phyloP scores from a whole-genome alignment of 495 filamentous ascomycete genomes.

The Neurospora intermedia region DNA sequence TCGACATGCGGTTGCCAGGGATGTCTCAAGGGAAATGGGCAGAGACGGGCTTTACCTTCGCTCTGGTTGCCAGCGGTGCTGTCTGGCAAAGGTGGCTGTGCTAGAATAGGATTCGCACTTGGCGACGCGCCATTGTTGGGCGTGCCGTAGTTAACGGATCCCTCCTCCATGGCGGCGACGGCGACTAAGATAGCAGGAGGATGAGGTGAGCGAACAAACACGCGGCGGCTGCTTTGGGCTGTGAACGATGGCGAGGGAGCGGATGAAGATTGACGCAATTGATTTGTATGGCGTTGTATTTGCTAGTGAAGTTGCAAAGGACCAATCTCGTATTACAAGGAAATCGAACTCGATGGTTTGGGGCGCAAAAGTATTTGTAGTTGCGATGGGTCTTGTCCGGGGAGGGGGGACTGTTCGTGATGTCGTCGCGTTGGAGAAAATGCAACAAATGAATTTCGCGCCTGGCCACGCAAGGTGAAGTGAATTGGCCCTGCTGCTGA shows the following conservation, averaged over 20 bases:
- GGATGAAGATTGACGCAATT: neutral
- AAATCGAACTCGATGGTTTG: slow-evolving; percentile 7
- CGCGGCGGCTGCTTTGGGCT: neutral
- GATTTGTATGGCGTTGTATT: neutral
- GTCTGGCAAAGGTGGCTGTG: slow-evolving; percentile 39
- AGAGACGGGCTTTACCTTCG: slow-evolving; percentile 23
- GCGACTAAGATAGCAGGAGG: slow-evolving; percentile 1
- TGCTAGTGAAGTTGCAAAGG: neutral
- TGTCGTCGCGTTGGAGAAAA: slow-evolving; percentile 26
- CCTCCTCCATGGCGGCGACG: slow-evolving; percentile 43
- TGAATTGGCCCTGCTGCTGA: neutral
- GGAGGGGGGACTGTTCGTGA: slow-evolving; percentile 16
- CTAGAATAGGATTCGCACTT: slow-evolving; percentile 37
- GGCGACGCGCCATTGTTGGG: slow-evolving; percentile 41
- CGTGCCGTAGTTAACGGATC: slow-evolving; percentile 41
- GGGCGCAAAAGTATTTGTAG: slow-evolving; percentile 8
- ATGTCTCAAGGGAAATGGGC: neutral
- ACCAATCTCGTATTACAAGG: neutral
- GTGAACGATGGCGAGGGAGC: neutral
- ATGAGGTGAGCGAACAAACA: neutral
- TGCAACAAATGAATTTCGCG: slow-evolving; percentile 15
- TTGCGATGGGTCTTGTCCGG: slow-evolving; percentile 7
- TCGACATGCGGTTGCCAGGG: neutral
- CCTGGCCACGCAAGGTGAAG: slow-evolving; percentile 10
- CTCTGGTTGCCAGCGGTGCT: slow-evolving; percentile 8